Evolutionary conservation across 805 yeast species (phyloP), one percentile per base, ranked within the genome.

Genomic region (Zygoascus bituminiphila): DNA sequence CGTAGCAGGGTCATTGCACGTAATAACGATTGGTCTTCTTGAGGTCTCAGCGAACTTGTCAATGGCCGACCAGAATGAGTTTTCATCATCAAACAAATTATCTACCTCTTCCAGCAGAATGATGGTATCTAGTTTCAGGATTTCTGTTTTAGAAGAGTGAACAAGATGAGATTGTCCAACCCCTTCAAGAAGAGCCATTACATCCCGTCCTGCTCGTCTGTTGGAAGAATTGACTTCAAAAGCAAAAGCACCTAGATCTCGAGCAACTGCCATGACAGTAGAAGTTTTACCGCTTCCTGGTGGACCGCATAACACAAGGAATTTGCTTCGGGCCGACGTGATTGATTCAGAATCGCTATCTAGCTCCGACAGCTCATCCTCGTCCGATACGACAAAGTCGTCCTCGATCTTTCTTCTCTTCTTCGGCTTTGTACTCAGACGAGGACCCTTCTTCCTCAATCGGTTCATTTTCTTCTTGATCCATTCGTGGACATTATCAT

Each of bases 31-130:
- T 0, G 95, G 95, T 47, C 89, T 67, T 54, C 86, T 70, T 0
- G 87, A 74, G 15, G 75, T 72, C 33, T 71, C 70, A 36, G 88
- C 63, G 12, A 86, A 71, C 44, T 78, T 81, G 42, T 75, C 76
- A 2, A 88, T 72, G 1, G 82, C 79, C 0, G 72, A 59, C 96
- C 97, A 93, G 60, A 91, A 89, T 1, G 79, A 79, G 49, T 76
- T 78, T 57, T 93, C 98, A 37, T 75, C 78, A 47, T 79, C 87
- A 57, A 83, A 87, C 17, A 89, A 62, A 9, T 86, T 70, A 61
- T 91, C 96, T 37, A 85, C 89, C 57, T 91, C 96, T 56, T 89
- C 96, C 49, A 91, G 71, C 29, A 93, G 64, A 3, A 93, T 81
- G 5, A 88, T 68, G 6, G 91, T 88, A 50, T 78, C 73, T 51